Percentiles rank a stretch among this genome's conserved stretches.
Conservation (phyloP, 2,329 filamentous ascomycete genomes). For the Fusarium xyrophilum region DNA sequence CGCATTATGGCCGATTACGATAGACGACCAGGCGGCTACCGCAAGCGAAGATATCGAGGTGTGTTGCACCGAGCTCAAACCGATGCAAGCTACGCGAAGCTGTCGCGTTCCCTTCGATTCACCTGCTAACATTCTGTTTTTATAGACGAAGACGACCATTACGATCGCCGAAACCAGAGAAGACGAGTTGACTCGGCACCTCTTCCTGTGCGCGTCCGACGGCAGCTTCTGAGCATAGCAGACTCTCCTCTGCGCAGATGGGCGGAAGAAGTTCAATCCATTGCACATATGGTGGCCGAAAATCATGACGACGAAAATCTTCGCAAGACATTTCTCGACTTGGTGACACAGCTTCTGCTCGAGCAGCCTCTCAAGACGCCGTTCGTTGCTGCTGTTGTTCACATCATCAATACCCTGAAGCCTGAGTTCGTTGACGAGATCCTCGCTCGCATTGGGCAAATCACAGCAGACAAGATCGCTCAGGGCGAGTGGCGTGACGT, state of each 20-base stretch:
- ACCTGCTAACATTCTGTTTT: constrained; percentile 26
- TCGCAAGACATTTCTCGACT: constrained; percentile 73
- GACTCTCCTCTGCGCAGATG: constrained; percentile 81
- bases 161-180: constrained; percentile 75
- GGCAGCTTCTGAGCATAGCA: constrained; percentile 79
- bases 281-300: constrained; percentile 79
- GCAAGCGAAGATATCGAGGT: constrained; percentile 86
- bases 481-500: constrained; percentile 86
- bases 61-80: constrained; percentile 5
- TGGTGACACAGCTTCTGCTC: constrained; percentile 76
- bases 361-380: constrained; percentile 99
- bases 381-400: constrained; percentile 83
- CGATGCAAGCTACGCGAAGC: constrained; percentile 3
- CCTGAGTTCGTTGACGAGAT: constrained; percentile 76
- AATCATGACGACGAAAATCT: constrained; percentile 87
- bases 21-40: constrained; percentile 62
- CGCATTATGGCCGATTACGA: constrained; percentile 63
- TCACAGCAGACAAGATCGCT: constrained; percentile 71
- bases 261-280: constrained; percentile 77
- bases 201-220: constrained; percentile 73
- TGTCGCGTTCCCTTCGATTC: constrained; percentile 16
- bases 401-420: constrained; percentile 80
- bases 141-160: constrained; percentile 75
- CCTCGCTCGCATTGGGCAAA: constrained; percentile 66
- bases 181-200: constrained; percentile 76